Base-by-base conservation (phyloP, 768 basidiomycete species). In the Mycena maculata region DNA sequence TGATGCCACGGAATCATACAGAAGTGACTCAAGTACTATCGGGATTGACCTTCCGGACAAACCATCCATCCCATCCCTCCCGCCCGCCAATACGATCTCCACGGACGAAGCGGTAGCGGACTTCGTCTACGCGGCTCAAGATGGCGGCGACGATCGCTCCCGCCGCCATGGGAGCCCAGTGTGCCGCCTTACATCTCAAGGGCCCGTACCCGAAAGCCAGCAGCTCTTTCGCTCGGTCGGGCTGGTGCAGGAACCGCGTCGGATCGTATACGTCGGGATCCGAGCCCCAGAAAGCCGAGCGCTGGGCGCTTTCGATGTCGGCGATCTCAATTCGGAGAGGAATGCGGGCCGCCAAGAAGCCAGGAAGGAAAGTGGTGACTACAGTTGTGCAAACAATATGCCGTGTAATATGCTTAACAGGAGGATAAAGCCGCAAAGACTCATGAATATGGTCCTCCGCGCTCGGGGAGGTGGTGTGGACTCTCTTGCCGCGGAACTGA, bases 101-200 rank as follows among this genome's bases (percentile, higher is more conserved):
- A 6, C 54, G 42, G n/a, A 74, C 67, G 55, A 80, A 73, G 39
- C n/a, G 45, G 62, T 73, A 79, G n/a, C 71, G 72, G 3, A 74
- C 67, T 0, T 73, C 77, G 30, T 79, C 73, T 13, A 83, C 42
- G 12, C 72, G 74, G 27, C 82, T 78, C 4, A 87, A 59, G 4
- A 87, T 65, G 13, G 78, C 81, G 0, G 81, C 84, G 5, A 80
- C 80, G 36, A 90, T 78, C 2, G 87, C 67, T 0, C 79, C 88
- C 3, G 82, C 85, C 1, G 86, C 85, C 54, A 84, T 80, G 1
- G 86, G 83, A 8, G 86, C 88, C 82, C 87, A 88, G 4, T 74
- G 75, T n/a, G 72, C 71, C 0, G 84, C 88, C 9, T 85, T 78
- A 55, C 87, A 88, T n/a, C 76, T 71, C 56, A 88, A 69, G 9